Evolutionary conservation across 2,329 filamentous ascomycete genomes (phyloP).

Genomic region (Sphaerulina populicola): DNA sequence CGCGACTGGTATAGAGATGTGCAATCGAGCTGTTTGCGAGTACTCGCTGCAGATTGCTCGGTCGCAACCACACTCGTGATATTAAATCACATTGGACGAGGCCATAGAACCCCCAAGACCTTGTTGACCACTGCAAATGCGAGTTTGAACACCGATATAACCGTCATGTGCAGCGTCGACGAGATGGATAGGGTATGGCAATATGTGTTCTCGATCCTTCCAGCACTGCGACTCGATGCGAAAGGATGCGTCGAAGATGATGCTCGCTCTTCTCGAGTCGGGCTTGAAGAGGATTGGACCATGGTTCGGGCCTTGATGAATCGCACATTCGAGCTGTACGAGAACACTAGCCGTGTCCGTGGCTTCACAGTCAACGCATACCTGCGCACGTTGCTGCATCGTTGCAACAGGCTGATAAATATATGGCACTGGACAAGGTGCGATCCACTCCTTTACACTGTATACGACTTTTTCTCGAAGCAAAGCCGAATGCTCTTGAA

Average conservation of each 20-base stretch:
- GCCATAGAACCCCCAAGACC: constrained; percentile 25
- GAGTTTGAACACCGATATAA: constrained; percentile 24
- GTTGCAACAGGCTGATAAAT: constrained; percentile 48
- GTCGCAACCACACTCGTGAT: constrained; percentile 42
- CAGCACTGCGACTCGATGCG: constrained; percentile 46
- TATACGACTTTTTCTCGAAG: constrained; percentile 54
- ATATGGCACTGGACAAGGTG: constrained; percentile 52
- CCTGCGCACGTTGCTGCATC: constrained; percentile 43
- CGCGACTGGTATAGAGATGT: constrained; percentile 37
- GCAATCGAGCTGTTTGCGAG: not conserved
- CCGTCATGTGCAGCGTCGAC: constrained; percentile 21
- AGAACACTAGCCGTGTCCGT: constrained; percentile 34
- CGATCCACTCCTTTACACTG: constrained; percentile 44
- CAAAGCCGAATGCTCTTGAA: constrained; percentile 46
- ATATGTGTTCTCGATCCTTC: constrained; percentile 46
- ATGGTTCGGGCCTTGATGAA: constrained; percentile 41
- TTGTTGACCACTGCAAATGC: constrained; percentile 42
- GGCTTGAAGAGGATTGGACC: constrained; percentile 43
- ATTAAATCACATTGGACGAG: constrained; percentile 37
- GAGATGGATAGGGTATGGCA: constrained; percentile 36
- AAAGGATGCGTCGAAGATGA: constrained; percentile 31
- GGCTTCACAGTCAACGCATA: constrained; percentile 49
- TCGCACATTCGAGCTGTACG: constrained; percentile 43
- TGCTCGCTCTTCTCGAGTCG: constrained; percentile 31
- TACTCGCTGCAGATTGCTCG: not conserved